Conservation (phyloP, 2,329 filamentous ascomycete genomes). For the Aspergillus thermomutatus region DNA sequence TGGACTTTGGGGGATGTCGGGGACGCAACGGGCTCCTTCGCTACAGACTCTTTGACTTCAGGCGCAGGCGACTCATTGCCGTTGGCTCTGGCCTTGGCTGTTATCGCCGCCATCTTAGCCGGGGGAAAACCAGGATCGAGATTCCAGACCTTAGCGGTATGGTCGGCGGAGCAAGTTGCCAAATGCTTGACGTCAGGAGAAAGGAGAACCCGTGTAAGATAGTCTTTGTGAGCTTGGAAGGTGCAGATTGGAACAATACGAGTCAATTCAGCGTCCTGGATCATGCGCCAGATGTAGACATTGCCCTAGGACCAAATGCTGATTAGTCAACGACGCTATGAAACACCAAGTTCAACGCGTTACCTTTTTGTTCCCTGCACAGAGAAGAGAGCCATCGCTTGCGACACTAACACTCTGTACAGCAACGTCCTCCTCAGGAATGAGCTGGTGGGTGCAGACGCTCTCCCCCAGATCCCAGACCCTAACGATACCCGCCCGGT, state of each 20-base stretch:
- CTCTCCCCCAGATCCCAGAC: conserved; percentile 98
- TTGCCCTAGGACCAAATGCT: conserved; percentile 63
- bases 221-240: conserved; percentile 87
- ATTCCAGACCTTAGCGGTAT: conserved; percentile 95
- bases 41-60: conserved; percentile 3
- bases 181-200: conserved; percentile 93
- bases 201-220: conserved; percentile 86
- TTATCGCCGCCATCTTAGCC: conserved; percentile 33
- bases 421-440: conserved; percentile 91
- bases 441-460: conserved; percentile 92
- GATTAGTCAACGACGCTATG: neutral
- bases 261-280: conserved; percentile 77
- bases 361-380: conserved; percentile 88
- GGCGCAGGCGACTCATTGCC: neutral
- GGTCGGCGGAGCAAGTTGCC: conserved; percentile 89
- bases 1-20: conserved; percentile 17
- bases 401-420: conserved; percentile 95
- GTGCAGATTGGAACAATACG: conserved; percentile 82
- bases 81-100: conserved; percentile 18
- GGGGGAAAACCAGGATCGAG: conserved; percentile 64
- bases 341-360: neutral
- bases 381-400: conserved; percentile 86
- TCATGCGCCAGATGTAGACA: conserved; percentile 94
- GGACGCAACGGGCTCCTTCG: conserved; percentile 15
- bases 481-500: conserved; percentile 84